Conservation (phyloP, 2,329 filamentous ascomycete genomes). For the Tolypocladium ovalisporum region DNA sequence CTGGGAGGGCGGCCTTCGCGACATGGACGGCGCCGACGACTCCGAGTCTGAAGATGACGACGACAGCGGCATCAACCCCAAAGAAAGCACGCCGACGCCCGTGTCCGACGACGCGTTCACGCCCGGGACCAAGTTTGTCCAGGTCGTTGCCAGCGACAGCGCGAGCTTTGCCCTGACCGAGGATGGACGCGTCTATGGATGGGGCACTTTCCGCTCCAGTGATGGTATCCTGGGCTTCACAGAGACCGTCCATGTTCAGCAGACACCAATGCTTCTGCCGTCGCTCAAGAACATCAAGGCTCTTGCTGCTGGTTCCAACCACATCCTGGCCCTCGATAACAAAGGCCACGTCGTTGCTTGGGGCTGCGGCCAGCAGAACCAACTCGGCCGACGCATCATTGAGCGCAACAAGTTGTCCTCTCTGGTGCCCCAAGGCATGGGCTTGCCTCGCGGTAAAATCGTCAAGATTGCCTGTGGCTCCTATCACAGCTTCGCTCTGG, state of each 20-base stretch:
- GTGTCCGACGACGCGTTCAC: slow-evolving; percentile 49
- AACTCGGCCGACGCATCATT: slow-evolving; percentile 49
- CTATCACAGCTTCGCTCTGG: slow-evolving; percentile 75
- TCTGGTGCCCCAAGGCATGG: slow-evolving; percentile 48
- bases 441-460: slow-evolving; percentile 48
- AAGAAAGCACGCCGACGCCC: slow-evolving; percentile 55
- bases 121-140: slow-evolving; percentile 46
- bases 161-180: slow-evolving; percentile 66
- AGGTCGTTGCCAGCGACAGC: slow-evolving; percentile 64
- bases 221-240: slow-evolving; percentile 57
- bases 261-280: slow-evolving; percentile 42
- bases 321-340: slow-evolving; percentile 56
- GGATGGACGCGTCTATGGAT: slow-evolving; percentile 68
- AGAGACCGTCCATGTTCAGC: slow-evolving; percentile 37
- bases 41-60: slow-evolving; percentile 48
- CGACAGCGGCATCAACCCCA: slow-evolving; percentile 58
- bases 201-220: slow-evolving; percentile 66
- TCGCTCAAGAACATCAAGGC: slow-evolving; percentile 55
- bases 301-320: slow-evolving; percentile 58
- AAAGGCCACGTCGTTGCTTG: slow-evolving; percentile 57
- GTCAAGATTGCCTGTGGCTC: slow-evolving; percentile 49
- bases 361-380: slow-evolving; percentile 61
- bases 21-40: slow-evolving; percentile 41
- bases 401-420: slow-evolving; percentile 52
- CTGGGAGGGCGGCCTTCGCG: slow-evolving; percentile 53